Conservation (phyloP, 2,329 filamentous ascomycete genomes). For the Pseudogymnoascus sp. region DNA sequence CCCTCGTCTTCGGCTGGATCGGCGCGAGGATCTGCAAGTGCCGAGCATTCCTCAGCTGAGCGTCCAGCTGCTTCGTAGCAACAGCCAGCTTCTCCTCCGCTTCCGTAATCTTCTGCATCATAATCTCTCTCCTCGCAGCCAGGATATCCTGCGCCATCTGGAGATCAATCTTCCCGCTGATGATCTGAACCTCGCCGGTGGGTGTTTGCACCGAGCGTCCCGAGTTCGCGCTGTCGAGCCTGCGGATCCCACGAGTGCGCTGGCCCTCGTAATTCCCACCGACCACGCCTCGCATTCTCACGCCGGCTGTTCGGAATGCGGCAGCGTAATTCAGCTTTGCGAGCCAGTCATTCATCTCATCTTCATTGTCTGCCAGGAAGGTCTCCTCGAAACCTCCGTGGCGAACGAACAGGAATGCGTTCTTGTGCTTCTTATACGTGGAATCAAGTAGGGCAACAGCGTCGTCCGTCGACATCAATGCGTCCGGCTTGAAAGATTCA, state of each 20-base stretch:
- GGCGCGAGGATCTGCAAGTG: constrained; percentile 85
- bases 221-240: constrained; percentile 45
- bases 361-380: constrained; percentile 80
- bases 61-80: constrained; percentile 70
- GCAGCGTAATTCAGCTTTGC: constrained; percentile 94
- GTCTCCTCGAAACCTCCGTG: constrained; percentile 84
- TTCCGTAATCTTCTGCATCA: constrained; percentile 75
- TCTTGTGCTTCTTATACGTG: constrained; percentile 89
- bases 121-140: constrained; percentile 69
- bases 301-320: constrained; percentile 83
- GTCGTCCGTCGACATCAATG: constrained; percentile 84
- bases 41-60: constrained; percentile 76
- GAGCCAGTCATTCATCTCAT: constrained; percentile 94
- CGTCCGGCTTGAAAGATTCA: constrained; percentile 87
- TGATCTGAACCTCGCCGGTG: constrained; percentile 64
- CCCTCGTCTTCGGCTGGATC: constrained; percentile 81
- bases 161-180: constrained; percentile 64
- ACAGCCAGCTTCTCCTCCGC: constrained; percentile 68
- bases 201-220: constrained; percentile 57
- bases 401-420: constrained; percentile 85
- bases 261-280: constrained; percentile 82
- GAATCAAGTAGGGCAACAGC: constrained; percentile 81
- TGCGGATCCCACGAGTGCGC: constrained; percentile 59
- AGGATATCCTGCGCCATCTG: constrained; percentile 84
- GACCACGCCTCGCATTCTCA: constrained; percentile 80